Evolutionary conservation across 768 basidiomycete species (phyloP), one percentile per base, ranked within the genome.

Genomic region (Suillus sp.): DNA sequence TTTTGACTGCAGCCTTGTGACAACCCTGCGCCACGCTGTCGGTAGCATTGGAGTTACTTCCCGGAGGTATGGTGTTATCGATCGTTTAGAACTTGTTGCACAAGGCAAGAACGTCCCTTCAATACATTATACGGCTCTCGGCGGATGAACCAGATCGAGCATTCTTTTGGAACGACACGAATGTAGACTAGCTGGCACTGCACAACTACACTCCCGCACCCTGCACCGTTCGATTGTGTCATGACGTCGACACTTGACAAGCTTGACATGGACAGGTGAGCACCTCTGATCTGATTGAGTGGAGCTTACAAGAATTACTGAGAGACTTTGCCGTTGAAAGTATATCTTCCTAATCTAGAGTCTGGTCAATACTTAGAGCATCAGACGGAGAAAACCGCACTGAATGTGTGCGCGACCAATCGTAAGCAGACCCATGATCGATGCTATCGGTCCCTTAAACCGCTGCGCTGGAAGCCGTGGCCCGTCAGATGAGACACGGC

Each of bases 381-480:
- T 10, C 34, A 1, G 3, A 14, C 34, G 55, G 35, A 25, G 35
- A 25, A 5, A 57, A 27, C 55, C 55, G 54, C 37, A 37, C 35
- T 56, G 54, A 56, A 27, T 25, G 27, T 56, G 35, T 9, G 35
- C 51, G 30, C 5, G 30, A 25, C 22, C 14, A 47, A 47, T 47
- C 22, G 22, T 47, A 22, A 22, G 22, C 13, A 27, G 25, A 53
- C 20, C 10, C 1, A 20, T 57, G 38, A 57, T 57, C 27, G 18
- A 57, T 57, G 38, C 2, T 27, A 40, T 57, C 18, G 32, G 56
- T 57, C 25, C 55, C 38, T 57, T 57, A 3, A 57, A 30, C 18
- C 51, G 11, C 11, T 32, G 27, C 30, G 51, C 51, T 34, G 30
- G 30, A 11, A n/a, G 51, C 30, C 30, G 20, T 34, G 20, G 48